Conservation (phyloP, 2,329 filamentous ascomycete genomes). For the Colletotrichum viniferum region DNA sequence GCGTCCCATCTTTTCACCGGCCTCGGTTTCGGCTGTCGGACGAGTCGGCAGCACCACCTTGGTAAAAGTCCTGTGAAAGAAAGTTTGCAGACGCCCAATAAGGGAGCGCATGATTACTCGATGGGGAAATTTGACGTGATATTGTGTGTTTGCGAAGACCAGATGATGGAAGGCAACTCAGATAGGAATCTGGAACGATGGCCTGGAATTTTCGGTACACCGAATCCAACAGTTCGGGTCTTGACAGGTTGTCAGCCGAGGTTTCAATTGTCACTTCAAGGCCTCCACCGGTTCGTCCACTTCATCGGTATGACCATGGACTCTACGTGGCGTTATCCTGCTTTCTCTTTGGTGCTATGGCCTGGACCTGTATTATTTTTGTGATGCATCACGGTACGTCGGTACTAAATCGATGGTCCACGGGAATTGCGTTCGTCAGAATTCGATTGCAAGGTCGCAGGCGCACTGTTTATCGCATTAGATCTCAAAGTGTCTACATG, state of each 20-base stretch:
- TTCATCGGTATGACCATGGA: neutral
- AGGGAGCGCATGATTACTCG: neutral
- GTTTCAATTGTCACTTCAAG: neutral
- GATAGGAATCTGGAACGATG: neutral
- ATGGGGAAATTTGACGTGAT: neutral
- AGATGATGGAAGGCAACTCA: neutral
- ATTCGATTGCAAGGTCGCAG: neutral
- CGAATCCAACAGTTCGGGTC: neutral
- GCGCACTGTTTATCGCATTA: neutral
- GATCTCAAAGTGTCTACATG: neutral
- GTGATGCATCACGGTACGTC: neutral
- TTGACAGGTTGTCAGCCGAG: neutral
- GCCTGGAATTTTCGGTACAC: neutral
- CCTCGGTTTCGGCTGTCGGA: neutral
- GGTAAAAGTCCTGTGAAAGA: neutral
- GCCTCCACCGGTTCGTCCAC: neutral
- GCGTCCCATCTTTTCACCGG: neutral
- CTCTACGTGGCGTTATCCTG: neutral
- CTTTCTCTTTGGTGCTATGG: neutral
- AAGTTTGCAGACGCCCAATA: neutral
- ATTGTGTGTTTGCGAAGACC: neutral
- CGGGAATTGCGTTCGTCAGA: neutral
- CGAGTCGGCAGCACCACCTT: neutral
- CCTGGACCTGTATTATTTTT: neutral
- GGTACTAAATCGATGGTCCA: neutral